Percentiles rank a stretch among this genome's conserved stretches.
phyloP scores from a whole-genome alignment of 805 yeast species.

The Candida adriatica region DNA sequence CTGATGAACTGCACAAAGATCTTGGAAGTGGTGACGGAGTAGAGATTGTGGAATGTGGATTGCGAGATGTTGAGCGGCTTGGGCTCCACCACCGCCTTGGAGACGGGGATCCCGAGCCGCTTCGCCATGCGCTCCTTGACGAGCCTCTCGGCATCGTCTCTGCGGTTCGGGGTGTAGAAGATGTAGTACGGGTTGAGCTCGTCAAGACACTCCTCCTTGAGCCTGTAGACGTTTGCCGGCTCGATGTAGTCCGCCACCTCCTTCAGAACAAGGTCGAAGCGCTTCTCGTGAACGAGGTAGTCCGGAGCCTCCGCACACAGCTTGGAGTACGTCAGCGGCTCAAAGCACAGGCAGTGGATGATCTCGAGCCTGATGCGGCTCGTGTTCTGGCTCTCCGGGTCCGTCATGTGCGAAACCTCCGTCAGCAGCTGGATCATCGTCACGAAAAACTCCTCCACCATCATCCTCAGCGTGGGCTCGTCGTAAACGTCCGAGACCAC shows the following conservation, averaged over 20 bases:
- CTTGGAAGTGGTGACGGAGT: slow-evolving; percentile 44
- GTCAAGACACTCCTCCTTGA: slow-evolving; percentile 48
- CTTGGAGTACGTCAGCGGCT: slow-evolving; percentile 64
- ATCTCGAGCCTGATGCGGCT: slow-evolving; percentile 58
- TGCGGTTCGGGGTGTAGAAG: slow-evolving; percentile 67
- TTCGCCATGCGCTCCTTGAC: slow-evolving; percentile 45
- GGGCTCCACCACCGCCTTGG: slow-evolving; percentile 56
- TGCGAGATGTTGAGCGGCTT: slow-evolving; percentile 28
- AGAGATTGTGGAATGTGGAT: slow-evolving; percentile 38
- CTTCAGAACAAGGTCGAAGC: slow-evolving; percentile 56
- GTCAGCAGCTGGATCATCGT: slow-evolving; percentile 61
- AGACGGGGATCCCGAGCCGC: slow-evolving; percentile 29
- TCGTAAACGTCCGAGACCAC: slow-evolving; percentile 38
- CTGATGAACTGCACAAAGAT: slow-evolving; percentile 49
- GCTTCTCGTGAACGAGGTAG: slow-evolving; percentile 61
- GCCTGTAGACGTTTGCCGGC: slow-evolving; percentile 61
- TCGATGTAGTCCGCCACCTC: slow-evolving; percentile 55
- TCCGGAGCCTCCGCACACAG: slow-evolving; percentile 68
- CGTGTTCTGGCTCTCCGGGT: slow-evolving; percentile 41
- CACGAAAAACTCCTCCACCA: slow-evolving; percentile 75
- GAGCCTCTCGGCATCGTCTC: slow-evolving; percentile 74
- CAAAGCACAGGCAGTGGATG: slow-evolving; percentile 77
- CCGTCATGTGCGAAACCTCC: slow-evolving; percentile 55
- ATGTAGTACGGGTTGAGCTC: slow-evolving; percentile 77
- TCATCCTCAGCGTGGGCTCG: slow-evolving; percentile 39